phyloP scores from a whole-genome alignment of 345 rosid species.

The Eucalyptus cloeziana region DNA sequence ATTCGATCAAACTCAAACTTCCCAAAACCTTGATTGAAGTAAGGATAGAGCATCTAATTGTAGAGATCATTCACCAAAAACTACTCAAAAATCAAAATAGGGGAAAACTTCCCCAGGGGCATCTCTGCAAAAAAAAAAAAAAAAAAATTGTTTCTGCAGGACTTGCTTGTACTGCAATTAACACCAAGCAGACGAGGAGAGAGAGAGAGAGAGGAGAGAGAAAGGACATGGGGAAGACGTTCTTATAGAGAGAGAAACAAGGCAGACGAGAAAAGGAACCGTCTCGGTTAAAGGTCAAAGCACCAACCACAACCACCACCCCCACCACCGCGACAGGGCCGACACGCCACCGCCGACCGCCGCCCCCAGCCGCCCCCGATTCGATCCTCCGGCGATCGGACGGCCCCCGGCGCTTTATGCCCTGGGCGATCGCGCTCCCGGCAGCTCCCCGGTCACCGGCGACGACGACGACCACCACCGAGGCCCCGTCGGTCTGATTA shows the following conservation, averaged over 20 bases:
- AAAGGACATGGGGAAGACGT: constrained; percentile 14
- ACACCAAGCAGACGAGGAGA: neutral
- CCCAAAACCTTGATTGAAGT: neutral
- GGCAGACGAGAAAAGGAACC: neutral
- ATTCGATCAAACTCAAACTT: neutral
- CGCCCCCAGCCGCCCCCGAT: neutral
- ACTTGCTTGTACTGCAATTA: constrained; percentile 13
- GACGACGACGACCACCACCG: neutral
- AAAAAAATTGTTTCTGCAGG: neutral
- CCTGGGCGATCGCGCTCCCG: constrained; percentile 37
- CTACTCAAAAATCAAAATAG: neutral
- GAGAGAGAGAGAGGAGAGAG: neutral
- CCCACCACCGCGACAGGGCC: neutral
- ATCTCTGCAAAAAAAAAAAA: neutral
- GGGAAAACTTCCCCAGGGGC: neutral
- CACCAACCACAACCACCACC: constrained; percentile 10
- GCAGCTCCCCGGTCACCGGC: constrained; percentile 48
- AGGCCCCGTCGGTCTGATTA: neutral
- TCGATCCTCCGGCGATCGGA: neutral
- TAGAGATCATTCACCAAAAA: neutral
- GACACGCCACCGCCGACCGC: neutral
- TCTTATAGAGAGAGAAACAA: constrained; percentile 4
- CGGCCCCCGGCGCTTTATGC: constrained; percentile 17
- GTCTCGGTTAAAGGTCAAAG: constrained; percentile 11
- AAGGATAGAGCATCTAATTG: neutral